Base-by-base conservation (phyloP, 306 rosid genomes). In the Rosa persica region DNA sequence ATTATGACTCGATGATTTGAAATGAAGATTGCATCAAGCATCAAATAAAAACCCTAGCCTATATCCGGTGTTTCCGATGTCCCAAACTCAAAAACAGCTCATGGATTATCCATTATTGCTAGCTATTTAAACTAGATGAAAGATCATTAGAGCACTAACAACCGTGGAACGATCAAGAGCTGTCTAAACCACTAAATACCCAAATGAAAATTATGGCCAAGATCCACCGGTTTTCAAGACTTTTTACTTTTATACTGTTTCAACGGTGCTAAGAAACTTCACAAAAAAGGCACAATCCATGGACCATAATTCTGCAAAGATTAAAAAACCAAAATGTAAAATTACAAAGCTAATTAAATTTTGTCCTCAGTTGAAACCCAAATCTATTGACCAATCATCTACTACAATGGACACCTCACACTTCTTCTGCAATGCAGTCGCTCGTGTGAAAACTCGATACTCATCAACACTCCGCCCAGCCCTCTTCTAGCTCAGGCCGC, bases 391-490 rank as follows among this genome's bases (percentile, higher is more conserved):
- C 78, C 44, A 61, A 60, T 58, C 36, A 61, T 43, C 60, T 38
- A 39, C 60, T 4, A 44, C 20, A 22, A 57, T 38, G 5, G 49
- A 55, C 60, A 43, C 70, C 10, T 62, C 70, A 61, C 58, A 17
- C 34, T 42, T 5, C 20, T 8, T 8, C 47, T 65, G 9, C 70
- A 34, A 60, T 39, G 25, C 68, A 7, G 11, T 20, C 77, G 36
- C 36, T 2, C 0, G 67, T 55, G 77, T 43, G 17, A 55, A 39
- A 7, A 5, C 19, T 23, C 3, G 1, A 2, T 8, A 8, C 34
- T n/a, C 66, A 23, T 34, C 79, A 85, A 40, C 83, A 81, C 81
- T 85, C 88, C 1, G 86, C 97, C 82, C 86, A 88, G 1, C 94
- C 94, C 64, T 92, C 97, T 74, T 84, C 79, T 22, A 69, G 38